phyloP scores from a whole-genome alignment of 306 rosid genomes.

The Malus asiatica region DNA sequence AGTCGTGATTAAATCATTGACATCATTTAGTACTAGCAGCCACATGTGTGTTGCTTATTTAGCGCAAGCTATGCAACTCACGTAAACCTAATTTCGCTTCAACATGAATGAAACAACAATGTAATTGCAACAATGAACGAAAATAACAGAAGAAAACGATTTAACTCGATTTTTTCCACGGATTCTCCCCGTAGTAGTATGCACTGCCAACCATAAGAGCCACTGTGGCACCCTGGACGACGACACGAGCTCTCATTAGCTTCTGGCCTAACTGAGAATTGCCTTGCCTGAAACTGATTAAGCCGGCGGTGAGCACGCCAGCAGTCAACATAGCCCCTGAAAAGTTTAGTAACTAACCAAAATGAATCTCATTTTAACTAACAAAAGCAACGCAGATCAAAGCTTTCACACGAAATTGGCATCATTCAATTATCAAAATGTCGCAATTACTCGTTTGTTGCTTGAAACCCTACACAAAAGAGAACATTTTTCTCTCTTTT shows the following conservation, averaged over 20 bases:
- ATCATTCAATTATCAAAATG: not conserved
- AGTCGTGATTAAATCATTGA: no score
- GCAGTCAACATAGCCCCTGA: slow-evolving; percentile 82
- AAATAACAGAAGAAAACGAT: not conserved
- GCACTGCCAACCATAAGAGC: slow-evolving; percentile 92
- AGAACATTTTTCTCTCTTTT: not conserved
- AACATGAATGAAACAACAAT: not conserved
- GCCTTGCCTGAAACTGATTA: slow-evolving; percentile 76
- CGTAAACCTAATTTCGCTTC: not conserved
- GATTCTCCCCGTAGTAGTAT: slow-evolving; percentile 74
- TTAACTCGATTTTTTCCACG: slow-evolving; percentile 49
- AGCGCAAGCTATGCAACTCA: not conserved
- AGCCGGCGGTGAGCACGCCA: slow-evolving; percentile 81
- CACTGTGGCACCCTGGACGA: slow-evolving; percentile 80
- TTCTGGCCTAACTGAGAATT: slow-evolving; percentile 81
- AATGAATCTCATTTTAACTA: not conserved
- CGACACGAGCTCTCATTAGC: slow-evolving; percentile 94
- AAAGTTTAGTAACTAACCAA: not conserved
- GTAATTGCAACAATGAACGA: not conserved
- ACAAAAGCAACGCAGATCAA: not conserved
- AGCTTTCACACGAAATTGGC: not conserved
- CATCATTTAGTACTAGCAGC: no score
- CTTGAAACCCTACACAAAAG: not conserved
- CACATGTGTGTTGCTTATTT: not conserved
- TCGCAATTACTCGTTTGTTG: not conserved